These are phyloP conservation scores for Syncephalastrum contaminatum DNA, from an alignment of 371 early-diverging fungal species.

Conservation along the genomic window DNA sequence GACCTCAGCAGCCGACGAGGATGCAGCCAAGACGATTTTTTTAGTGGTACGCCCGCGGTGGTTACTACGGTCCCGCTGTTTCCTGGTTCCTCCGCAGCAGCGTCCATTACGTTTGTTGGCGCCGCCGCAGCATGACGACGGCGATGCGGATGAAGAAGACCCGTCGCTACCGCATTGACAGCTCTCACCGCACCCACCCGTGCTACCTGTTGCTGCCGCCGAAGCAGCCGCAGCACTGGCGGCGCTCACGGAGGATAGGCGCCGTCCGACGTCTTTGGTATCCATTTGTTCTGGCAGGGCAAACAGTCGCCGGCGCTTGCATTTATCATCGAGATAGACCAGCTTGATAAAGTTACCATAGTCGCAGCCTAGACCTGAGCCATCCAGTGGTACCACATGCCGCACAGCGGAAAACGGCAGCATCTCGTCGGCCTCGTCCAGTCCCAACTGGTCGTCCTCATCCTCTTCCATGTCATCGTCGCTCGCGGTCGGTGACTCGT, in stretches of 20 bases:
- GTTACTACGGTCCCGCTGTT: not conserved
- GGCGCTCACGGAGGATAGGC: not conserved
- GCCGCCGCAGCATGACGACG: slow-evolving; percentile 9
- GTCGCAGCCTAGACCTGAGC: slow-evolving; percentile 37
- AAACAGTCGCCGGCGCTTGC: not conserved
- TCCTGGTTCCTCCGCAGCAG: slow-evolving; percentile 9
- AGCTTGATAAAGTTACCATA: slow-evolving; percentile 50
- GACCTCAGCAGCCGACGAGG: not conserved
- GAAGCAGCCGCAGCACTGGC: not conserved
- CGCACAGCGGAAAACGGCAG: slow-evolving; percentile 37
- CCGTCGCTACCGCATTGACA: no score
- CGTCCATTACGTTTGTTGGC: slow-evolving; percentile 1
- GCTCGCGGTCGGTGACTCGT: not conserved
- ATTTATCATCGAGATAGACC: slow-evolving; percentile 21
- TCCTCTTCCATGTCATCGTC: slow-evolving; percentile 9
- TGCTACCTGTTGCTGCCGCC: not conserved
- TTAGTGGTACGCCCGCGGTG: slow-evolving; percentile 2
- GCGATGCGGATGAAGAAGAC: not conserved
- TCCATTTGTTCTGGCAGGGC: not conserved
- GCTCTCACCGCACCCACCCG: not conserved
- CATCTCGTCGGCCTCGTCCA: slow-evolving; percentile 27
- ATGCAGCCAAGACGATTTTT: not conserved
- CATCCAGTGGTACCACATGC: slow-evolving; percentile 25
- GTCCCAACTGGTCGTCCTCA: slow-evolving; percentile 15
- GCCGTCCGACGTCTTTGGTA: not conserved